Percentiles rank a stretch among this genome's conserved stretches.
Conservation (phyloP, 2,329 filamentous ascomycete species). For the Epicoccum nigrum region DNA sequence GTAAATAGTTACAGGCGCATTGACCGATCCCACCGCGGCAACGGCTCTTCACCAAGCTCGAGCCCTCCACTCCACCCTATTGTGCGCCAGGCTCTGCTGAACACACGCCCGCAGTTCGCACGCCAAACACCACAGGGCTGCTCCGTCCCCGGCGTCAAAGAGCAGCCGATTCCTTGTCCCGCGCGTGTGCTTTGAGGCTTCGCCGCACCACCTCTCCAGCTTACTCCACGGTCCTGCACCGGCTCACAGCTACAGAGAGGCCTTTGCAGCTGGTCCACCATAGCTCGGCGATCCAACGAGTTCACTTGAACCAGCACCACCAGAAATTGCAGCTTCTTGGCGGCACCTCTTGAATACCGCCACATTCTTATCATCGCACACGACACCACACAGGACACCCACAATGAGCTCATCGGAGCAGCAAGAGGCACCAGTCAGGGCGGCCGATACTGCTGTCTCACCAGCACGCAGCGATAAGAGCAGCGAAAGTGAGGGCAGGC, state of each 20-base stretch:
- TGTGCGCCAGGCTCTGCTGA: conserved; percentile 13
- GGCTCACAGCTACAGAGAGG: conserved; percentile 1
- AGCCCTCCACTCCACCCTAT: conserved; percentile 14
- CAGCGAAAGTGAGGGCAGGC: conserved; percentile 59
- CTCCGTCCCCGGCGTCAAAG: background rate
- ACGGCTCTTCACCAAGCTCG: conserved; percentile 27
- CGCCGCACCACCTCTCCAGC: conserved; percentile 3
- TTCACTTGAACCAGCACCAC: background rate
- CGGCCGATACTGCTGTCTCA: conserved; percentile 24
- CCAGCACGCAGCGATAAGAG: conserved; percentile 49
- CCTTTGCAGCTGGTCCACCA: conserved; percentile 5
- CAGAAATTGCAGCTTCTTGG: background rate
- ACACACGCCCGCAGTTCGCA: conserved; percentile 3
- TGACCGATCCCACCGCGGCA: conserved; percentile 28
- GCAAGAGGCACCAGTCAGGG: conserved; percentile 20
- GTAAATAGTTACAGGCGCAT: conserved; percentile 37
- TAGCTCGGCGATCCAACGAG: background rate
- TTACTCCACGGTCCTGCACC: background rate
- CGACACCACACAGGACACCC: conserved; percentile 6
- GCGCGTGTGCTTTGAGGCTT: conserved; percentile 3
- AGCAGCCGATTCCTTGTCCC: background rate
- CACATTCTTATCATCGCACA: conserved; percentile 7
- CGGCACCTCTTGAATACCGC: conserved; percentile 5
- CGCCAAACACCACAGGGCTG: background rate
- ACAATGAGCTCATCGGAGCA: conserved; percentile 38